phyloP scores from a whole-genome alignment of 768 basidiomycete species.

The Galerina marginata region DNA sequence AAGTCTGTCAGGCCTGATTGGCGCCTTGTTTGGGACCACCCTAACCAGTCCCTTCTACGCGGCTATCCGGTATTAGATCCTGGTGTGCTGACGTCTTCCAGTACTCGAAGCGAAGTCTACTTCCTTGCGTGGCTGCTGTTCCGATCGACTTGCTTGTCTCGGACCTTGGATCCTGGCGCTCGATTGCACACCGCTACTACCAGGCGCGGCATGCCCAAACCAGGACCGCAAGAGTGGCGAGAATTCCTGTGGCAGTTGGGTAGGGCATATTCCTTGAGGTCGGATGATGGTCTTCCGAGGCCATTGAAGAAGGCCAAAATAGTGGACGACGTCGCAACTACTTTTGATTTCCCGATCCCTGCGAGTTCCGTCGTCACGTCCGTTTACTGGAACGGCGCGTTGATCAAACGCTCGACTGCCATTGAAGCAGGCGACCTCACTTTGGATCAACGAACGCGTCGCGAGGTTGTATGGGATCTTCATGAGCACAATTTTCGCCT shows the following conservation, averaged over 20 bases:
- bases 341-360: neutral
- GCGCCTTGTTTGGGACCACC: neutral
- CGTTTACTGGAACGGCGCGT: neutral
- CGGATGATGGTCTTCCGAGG: neutral
- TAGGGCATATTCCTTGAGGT: neutral
- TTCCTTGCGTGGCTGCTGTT: neutral
- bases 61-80: neutral
- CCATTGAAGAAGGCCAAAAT: neutral
- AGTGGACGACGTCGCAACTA: neutral
- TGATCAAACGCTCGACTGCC: neutral
- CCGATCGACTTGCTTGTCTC: neutral
- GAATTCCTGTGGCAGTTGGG: neutral
- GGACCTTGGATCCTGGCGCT: neutral
- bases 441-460: neutral
- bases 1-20: neutral
- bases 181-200: neutral
- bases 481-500: constrained; percentile 20
- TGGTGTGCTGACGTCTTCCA: neutral
- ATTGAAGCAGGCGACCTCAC: neutral
- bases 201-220: neutral
- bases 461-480: constrained; percentile 19
- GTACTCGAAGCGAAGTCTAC: neutral
- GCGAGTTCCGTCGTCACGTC: neutral
- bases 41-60: neutral
- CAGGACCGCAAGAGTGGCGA: constrained; percentile 10